These are phyloP conservation scores for Clarkia xantiana DNA, from an alignment of 345 rosid species.

Conservation along the genomic window DNA sequence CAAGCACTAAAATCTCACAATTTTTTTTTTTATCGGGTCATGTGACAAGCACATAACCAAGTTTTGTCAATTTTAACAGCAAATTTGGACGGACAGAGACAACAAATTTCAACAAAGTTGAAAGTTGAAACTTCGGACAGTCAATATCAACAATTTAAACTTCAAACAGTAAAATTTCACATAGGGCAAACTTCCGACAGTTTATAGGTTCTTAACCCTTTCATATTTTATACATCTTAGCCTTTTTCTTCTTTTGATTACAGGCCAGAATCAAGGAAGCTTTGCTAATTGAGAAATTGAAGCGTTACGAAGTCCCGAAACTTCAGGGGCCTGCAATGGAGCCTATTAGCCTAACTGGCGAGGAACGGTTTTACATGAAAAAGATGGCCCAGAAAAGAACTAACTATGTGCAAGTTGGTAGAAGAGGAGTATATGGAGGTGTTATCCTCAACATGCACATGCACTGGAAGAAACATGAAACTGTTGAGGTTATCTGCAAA, in stretches of 20 bases:
- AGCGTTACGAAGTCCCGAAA: slow-evolving; percentile 66
- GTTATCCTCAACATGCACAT: slow-evolving; percentile 88
- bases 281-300: slow-evolving; percentile 61
- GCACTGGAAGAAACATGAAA: slow-evolving; percentile 93
- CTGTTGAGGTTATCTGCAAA: slow-evolving; percentile 86
- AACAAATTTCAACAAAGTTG: no score
- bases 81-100: no score
- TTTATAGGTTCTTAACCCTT: no score
- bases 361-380: slow-evolving; percentile 69
- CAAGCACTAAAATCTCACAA: no score
- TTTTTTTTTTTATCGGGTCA: no score
- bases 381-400: slow-evolving; percentile 82
- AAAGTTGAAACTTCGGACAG: no score
- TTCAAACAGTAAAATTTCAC: no score
- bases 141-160: no score
- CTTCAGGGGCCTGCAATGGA: slow-evolving; percentile 66
- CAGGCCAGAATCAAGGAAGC: slow-evolving; percentile 88
- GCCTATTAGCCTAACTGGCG: slow-evolving; percentile 67
- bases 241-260: slow-evolving; percentile 1
- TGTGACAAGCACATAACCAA: no score
- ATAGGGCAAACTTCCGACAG: no score
- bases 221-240: neutral
- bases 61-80: no score
- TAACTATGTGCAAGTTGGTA: slow-evolving; percentile 55
- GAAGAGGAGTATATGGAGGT: slow-evolving; percentile 88